Conservation (phyloP, 2,329 filamentous ascomycete genomes). For the Macrophomina pseudophaseolina region DNA sequence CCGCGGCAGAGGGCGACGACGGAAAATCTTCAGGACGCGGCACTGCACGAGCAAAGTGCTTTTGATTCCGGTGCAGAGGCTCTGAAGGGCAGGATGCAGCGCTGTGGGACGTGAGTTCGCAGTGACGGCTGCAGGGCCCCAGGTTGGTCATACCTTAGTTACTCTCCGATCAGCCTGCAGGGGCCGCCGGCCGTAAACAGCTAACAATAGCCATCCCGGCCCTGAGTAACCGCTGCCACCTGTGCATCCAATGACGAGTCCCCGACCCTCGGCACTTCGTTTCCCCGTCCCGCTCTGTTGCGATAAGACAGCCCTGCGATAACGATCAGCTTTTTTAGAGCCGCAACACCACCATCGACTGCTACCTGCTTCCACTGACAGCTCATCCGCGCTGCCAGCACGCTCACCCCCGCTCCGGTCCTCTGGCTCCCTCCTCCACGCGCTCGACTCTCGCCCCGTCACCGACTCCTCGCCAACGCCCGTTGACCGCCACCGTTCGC, state of each 20-base stretch:
- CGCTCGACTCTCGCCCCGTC: no score
- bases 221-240: not conserved
- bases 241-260: no score
- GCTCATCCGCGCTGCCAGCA: not conserved
- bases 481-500: constrained; percentile 30
- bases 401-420: not conserved
- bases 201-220: constrained; percentile 1
- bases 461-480: no score
- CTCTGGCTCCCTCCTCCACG: not conserved
- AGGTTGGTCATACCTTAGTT: constrained; percentile 7
- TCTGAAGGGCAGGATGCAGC: constrained; percentile 14
- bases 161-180: constrained; percentile 8
- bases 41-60: constrained; percentile 16
- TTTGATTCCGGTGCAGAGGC: constrained; percentile 1
- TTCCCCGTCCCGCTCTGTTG: not conserved
- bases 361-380: not conserved
- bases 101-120: constrained; percentile 8
- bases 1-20: not conserved
- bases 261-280: not conserved
- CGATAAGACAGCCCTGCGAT: not conserved
- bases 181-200: constrained; percentile 1
- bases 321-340: not conserved
- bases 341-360: not conserved
- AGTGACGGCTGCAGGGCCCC: constrained; percentile 12
- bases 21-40: constrained; percentile 5